Conservation (phyloP, 805 yeast genomes). For the Cyberlindnera suaveolens region DNA sequence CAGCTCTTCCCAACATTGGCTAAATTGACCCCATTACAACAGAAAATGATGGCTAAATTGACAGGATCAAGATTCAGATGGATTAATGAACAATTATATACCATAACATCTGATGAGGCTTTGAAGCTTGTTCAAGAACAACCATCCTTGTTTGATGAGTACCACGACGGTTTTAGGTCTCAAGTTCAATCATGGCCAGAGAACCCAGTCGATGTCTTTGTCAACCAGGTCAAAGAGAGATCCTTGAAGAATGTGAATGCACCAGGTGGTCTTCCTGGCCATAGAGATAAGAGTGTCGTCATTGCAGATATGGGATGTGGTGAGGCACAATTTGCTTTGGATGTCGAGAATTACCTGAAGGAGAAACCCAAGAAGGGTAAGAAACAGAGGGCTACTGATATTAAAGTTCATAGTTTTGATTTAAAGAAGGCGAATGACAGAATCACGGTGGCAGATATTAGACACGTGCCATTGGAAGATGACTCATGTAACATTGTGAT, state of each 20-base stretch:
- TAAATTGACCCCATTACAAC: conserved; percentile 80
- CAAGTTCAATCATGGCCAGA: conserved; percentile 98
- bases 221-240: conserved; percentile 57
- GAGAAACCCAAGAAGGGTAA: conserved; percentile 26
- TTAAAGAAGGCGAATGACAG: conserved; percentile 81
- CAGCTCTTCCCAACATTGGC: conserved; percentile 23
- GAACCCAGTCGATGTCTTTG: conserved; percentile 92
- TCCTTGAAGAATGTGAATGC: conserved; percentile 72
- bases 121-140: conserved; percentile 65
- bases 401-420: conserved; percentile 84
- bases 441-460: conserved; percentile 95
- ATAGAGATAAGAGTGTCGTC: conserved; percentile 47
- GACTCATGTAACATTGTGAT: conserved; percentile 81
- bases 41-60: conserved; percentile 90
- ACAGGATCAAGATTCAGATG: conserved; percentile 95
- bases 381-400: conserved; percentile 35
- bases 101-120: conserved; percentile 75
- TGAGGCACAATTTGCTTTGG: conserved; percentile 81
- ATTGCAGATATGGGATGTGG: conserved; percentile 99
- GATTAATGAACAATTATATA: conserved; percentile 97
- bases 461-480: conserved; percentile 78
- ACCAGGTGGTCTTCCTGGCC: conserved; percentile 92
- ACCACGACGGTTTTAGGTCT: conserved; percentile 90
- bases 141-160: conserved; percentile 87
- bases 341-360: conserved; percentile 47